A percentile compares a stretch with the other conserved stretches of the same genome.
These are phyloP conservation scores for Candida schatavii DNA, from an alignment of 805 yeast genomes.

Conservation along the genomic window DNA sequence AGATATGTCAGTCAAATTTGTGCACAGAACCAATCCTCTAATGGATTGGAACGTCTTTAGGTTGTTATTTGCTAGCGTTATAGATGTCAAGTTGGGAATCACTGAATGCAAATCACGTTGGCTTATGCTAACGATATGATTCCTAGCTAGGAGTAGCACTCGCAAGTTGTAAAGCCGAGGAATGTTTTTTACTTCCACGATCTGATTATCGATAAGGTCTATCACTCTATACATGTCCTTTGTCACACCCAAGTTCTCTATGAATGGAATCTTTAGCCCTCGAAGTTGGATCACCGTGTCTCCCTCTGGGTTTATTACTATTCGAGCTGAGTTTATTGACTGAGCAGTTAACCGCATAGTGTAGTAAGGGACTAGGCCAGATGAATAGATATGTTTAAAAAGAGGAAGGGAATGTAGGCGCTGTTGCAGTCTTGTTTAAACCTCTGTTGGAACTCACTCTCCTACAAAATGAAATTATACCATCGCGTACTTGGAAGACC, in stretches of 20 bases:
- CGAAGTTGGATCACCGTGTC: slow-evolving; percentile 35
- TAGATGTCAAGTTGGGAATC: slow-evolving; percentile 47
- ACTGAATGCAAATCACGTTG: slow-evolving; percentile 16
- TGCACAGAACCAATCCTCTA: slow-evolving; percentile 35
- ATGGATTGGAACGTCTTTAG: slow-evolving; percentile 46
- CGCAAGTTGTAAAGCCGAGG: slow-evolving; percentile 43
- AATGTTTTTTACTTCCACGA: slow-evolving; percentile 51
- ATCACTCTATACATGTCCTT: slow-evolving; percentile 45
- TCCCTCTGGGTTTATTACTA: slow-evolving; percentile 33
- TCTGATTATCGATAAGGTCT: slow-evolving; percentile 74
- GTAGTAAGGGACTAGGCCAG: too few species aligned
- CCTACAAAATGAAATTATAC: too few species aligned
- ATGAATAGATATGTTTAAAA: too few species aligned
- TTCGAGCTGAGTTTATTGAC: slow-evolving; percentile 28
- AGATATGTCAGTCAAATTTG: slow-evolving; percentile 45
- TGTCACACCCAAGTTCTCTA: slow-evolving; percentile 35
- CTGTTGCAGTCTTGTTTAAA: too few species aligned
- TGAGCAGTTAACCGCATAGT: slow-evolving; percentile 39
- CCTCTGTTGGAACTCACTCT: too few species aligned
- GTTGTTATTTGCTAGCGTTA: slow-evolving; percentile 53
- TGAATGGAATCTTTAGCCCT: slow-evolving; percentile 25
- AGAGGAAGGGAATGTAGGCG: too few species aligned
- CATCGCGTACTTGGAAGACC: too few species aligned
- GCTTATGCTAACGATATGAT: slow-evolving; percentile 48
- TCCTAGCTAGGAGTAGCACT: slow-evolving; percentile 61